These are phyloP conservation scores for Gynandropsis gynandra DNA, from an alignment of 345 rosid genomes.

Conservation along the genomic window DNA sequence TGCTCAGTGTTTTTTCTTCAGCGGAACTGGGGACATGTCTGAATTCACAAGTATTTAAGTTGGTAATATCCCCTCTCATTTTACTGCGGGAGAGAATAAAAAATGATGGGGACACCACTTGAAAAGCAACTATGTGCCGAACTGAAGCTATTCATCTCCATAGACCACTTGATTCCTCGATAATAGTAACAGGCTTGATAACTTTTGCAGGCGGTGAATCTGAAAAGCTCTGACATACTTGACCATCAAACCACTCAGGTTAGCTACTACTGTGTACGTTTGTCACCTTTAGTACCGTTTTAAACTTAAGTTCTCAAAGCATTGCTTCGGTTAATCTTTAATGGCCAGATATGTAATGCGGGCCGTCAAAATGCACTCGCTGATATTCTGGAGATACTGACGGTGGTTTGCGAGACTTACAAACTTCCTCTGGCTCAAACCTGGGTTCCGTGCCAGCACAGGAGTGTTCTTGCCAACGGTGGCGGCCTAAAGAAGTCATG, in stretches of 20 bases:
- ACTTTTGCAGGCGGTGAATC: constrained; percentile 74
- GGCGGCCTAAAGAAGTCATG: constrained; percentile 89
- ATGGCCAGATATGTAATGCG: constrained; percentile 76
- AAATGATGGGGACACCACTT: neutral
- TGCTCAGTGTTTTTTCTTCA: constrained; percentile 4
- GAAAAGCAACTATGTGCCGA: neutral
- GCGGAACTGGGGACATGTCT: neutral
- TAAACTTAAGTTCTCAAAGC: constrained; percentile 20
- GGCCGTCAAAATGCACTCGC: constrained; percentile 85
- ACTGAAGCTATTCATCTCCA: constrained; percentile 8
- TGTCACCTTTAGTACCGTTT: constrained; percentile 14
- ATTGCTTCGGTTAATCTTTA: constrained; percentile 17
- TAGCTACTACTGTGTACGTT: constrained; percentile 26
- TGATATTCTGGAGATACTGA: constrained; percentile 82
- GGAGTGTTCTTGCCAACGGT: constrained; percentile 67
- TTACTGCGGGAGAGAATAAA: neutral
- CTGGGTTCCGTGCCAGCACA: constrained; percentile 93
- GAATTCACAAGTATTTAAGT: constrained; percentile 1
- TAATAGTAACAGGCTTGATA: constrained; percentile 24
- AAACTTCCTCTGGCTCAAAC: constrained; percentile 94
- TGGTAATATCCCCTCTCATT: constrained; percentile 4
- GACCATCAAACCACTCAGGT: constrained; percentile 71
- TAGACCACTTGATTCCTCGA: neutral
- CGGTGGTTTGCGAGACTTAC: constrained; percentile 78
- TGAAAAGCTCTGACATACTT: constrained; percentile 83